Base-by-base conservation (phyloP, 495 filamentous ascomycete genomes). In the Trichoderma orchidacearum region DNA sequence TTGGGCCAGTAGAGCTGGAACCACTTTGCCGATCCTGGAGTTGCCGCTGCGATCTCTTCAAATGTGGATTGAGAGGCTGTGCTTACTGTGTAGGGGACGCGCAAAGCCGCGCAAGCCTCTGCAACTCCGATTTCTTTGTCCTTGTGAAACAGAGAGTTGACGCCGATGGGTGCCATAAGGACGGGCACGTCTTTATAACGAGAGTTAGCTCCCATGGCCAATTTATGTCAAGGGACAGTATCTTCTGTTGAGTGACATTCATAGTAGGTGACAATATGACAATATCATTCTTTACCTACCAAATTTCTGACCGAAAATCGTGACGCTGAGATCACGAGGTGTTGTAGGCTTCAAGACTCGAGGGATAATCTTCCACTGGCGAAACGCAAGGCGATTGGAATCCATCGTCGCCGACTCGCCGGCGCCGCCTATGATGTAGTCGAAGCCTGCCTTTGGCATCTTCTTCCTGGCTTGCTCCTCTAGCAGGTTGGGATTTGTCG, bases 1-100 rank as follows among this genome's bases (percentile, higher is more conserved):
- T 66, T 60, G 1, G 82, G 82, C 80, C 83, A 85, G 66, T 89
- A 90, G 7, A 90, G 73, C 63, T 90, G 85, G 63, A 78, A 88
- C 75, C 80, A 71, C 56, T 74, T 60, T n/a, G 56, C 35, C 1
- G 51, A 56, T 4, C 8, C 54, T 3, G 50, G 35, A 7, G 29
- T 27, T 31, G 67, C 65, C 9, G 54, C 58, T 5, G 64, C 68
- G 35, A 76, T 65, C 25, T 73, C 70, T 56, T 78, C 75, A 56
- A 73, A 68, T 1, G 65, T 63, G 11, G 61, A 57, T 50, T 61
- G 63, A 9, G 69, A 61, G 5, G 68, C 72, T n/a, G 79, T 80
- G 60, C 73, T 78, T 35, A 82, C 62, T 28, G 76, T 75, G 55
- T 73, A 82, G 6, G 80, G 73, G 6, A 82, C 67, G 31, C 64